Evolutionary conservation across 2,329 filamentous ascomycete genomes (phyloP), one percentile per base, ranked within the genome.

Genomic region (Bimuria novae-zelandiae): DNA sequence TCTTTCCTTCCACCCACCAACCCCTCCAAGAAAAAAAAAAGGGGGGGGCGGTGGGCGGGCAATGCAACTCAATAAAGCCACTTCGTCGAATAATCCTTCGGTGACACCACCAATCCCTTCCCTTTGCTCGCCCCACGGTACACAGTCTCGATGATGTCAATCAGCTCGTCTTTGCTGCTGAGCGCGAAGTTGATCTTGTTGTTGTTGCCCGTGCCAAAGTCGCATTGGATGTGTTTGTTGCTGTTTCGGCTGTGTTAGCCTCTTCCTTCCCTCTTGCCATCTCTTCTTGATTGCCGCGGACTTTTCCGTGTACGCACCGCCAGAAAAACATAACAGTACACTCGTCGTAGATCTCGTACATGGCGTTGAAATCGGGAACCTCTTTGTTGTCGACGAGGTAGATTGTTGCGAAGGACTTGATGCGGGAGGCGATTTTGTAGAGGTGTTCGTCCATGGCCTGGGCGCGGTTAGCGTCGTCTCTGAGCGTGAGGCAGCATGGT

Each of bases 141-240:
- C 60, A 97, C 91, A 1, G 90, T 94, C 80, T 97, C 93, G 68
- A 97, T 86, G n/a, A 97, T 97, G 76, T 97, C 93, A 68, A 97
- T 94, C 66, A 97, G 80, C 77, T 97, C 93, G 74, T 97, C 92
- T 77, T 97, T 97, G 69, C 96, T 91, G 74, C 96, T 90, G 54
- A 94, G 79, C 32, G 93, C 88, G 85, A 90, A 96, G 72, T 96
- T 96, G 63, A 96, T 80, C 75, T 96, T 97, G 76, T 97, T 97
- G 76, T 97, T 97, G 78, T 97, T 95, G 62, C 93, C 93, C 1
- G 93, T 97, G 41, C 93, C 64, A 37, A 61, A 64, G 39, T 66
- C 63, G 19, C 62, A 55, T 16, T 59, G 55, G 32, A 66, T 64
- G 10, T 64, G 64, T 30, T 65, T 67, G 50, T 67, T 66, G 16